phyloP scores from a whole-genome alignment of 2,329 filamentous ascomycete genomes.

The Ceratocystis eucalypticola region DNA sequence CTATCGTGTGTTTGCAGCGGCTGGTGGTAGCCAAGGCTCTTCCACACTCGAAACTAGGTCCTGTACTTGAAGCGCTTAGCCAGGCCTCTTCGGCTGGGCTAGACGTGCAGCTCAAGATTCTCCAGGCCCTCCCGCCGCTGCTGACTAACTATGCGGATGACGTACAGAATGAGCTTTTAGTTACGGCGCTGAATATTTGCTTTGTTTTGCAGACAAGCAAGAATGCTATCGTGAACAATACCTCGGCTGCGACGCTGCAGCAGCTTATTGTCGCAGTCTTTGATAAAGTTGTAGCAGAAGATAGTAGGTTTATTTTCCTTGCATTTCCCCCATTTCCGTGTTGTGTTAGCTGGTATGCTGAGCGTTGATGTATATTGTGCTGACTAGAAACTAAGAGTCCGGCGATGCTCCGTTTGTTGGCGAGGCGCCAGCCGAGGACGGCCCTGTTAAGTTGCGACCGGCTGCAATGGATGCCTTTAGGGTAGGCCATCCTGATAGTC shows the following conservation, averaged over 20 bases:
- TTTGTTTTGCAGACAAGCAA: conserved; percentile 84
- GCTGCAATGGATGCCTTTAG: conserved; percentile 77
- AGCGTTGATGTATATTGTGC: no score
- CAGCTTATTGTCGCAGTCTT: conserved; percentile 87
- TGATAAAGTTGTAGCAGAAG: conserved; percentile 75
- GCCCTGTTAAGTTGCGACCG: conserved; percentile 51
- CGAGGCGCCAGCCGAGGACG: conserved; percentile 54
- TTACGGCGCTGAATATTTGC: conserved; percentile 76
- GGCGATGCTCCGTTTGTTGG: conserved; percentile 44
- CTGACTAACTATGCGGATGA: conserved; percentile 81
- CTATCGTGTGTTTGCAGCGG: conserved; percentile 76
- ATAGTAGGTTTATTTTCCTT: conserved; percentile 42
- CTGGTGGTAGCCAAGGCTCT: conserved; percentile 72
- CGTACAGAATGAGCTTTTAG: conserved; percentile 66
- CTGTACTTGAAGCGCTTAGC: conserved; percentile 76
- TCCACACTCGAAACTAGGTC: conserved; percentile 63
- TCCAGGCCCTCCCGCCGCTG: conserved; percentile 80
- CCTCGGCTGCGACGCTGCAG: conserved; percentile 88
- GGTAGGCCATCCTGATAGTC: conserved; percentile 30
- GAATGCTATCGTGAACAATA: conserved; percentile 86
- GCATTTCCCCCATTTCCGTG: not conserved
- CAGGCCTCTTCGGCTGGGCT: conserved; percentile 68
- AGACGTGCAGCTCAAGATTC: conserved; percentile 89
- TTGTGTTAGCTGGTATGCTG: not conserved
- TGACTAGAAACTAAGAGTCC: conserved; percentile 26